phyloP scores from a whole-genome alignment of 2,329 filamentous ascomycete genomes.

The Paraphaeosphaeria minitans region DNA sequence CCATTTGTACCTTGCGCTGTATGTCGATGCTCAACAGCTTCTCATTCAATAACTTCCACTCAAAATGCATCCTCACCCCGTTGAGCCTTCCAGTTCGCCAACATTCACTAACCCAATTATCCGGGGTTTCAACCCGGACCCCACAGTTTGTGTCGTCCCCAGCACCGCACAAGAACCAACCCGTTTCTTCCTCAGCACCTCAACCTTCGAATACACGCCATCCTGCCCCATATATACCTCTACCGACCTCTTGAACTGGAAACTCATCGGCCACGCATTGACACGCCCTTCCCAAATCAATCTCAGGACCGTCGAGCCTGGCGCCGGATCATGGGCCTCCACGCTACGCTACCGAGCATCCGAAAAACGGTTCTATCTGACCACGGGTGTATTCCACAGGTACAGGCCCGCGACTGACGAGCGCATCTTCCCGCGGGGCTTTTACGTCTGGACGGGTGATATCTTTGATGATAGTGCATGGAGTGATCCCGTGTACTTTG shows the following conservation, averaged over 20 bases:
- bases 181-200: constrained; percentile 57
- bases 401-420: constrained; percentile 34
- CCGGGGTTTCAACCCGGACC: constrained; percentile 58
- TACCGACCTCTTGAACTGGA: constrained; percentile 42
- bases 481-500: constrained; percentile 32
- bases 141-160: constrained; percentile 49
- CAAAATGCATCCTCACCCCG: constrained; percentile 4
- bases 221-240: constrained; percentile 59
- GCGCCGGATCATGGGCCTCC: constrained; percentile 28
- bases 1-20: not conserved
- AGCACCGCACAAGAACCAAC: constrained; percentile 18
- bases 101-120: constrained; percentile 51
- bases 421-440: constrained; percentile 53
- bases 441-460: constrained; percentile 47
- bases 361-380: constrained; percentile 24
- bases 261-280: constrained; percentile 46
- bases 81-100: not conserved
- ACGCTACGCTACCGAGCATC: constrained; percentile 41
- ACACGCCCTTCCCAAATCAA: constrained; percentile 46
- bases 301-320: constrained; percentile 32
- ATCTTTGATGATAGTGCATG: constrained; percentile 24
- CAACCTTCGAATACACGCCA: constrained; percentile 59
- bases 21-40: not conserved
- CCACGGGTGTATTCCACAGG: constrained; percentile 32
- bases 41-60: too few species aligned